A percentile compares a stretch with the other conserved stretches of the same genome.
Conservation (phyloP, 179 eudicot genomes). For the Spergularia azorica region DNA sequence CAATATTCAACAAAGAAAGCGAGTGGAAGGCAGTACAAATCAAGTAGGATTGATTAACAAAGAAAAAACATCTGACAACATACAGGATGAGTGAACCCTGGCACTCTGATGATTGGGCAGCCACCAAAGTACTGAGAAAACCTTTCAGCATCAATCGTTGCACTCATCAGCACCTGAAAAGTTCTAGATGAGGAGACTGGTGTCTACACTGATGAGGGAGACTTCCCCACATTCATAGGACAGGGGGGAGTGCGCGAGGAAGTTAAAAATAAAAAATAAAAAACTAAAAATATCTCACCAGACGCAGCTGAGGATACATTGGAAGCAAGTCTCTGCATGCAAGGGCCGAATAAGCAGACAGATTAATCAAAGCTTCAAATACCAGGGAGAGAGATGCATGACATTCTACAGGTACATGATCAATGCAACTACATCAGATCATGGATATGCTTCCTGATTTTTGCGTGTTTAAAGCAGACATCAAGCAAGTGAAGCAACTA, state of each 20-base stretch:
- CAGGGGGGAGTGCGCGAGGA: no score
- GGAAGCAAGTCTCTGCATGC: slow-evolving; percentile 95
- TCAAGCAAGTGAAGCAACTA: background rate
- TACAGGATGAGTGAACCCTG: slow-evolving; percentile 99
- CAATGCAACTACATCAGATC: slow-evolving; percentile 17
- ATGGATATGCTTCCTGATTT: background rate
- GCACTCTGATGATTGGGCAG: slow-evolving; percentile 84
- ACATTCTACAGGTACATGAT: slow-evolving; percentile 11
- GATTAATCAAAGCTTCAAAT: slow-evolving; percentile 23
- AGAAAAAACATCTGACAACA: background rate
- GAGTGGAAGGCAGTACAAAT: background rate
- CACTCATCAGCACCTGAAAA: slow-evolving; percentile 91
- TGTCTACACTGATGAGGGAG: background rate
- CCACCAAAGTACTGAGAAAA: slow-evolving; percentile 96
- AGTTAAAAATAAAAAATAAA: no score
- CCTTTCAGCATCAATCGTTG: slow-evolving; percentile 95
- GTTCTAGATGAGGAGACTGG: slow-evolving; percentile 13
- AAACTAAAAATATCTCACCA: slow-evolving; percentile 49
- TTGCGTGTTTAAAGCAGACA: background rate
- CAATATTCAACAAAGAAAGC: background rate
- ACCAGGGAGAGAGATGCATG: slow-evolving; percentile 21
- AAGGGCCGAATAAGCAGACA: slow-evolving; percentile 32
- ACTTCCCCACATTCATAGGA: no score
- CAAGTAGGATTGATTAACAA: slow-evolving; percentile 2
- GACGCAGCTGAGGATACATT: slow-evolving; percentile 63